Percentiles rank a stretch among this genome's conserved stretches.
phyloP scores from a whole-genome alignment of 768 basidiomycete species.

The Trametes punicea region DNA sequence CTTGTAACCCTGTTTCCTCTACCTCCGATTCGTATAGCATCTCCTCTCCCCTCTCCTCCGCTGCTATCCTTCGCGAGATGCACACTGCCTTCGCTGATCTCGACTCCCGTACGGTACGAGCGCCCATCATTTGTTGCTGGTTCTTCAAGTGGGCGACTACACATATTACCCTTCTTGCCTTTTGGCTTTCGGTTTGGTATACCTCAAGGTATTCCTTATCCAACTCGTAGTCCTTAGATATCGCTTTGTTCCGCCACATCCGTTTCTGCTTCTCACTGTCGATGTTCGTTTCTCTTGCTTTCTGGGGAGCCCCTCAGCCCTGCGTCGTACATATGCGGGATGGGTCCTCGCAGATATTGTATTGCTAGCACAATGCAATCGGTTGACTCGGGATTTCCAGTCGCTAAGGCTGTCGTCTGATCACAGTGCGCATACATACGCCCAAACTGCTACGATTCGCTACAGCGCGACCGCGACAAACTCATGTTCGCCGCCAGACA shows the following conservation, averaged over 20 bases:
- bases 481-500: conserved; percentile 8
- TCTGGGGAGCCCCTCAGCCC: neutral
- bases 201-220: neutral
- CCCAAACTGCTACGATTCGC: too few species aligned
- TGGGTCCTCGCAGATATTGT: conserved; percentile 18
- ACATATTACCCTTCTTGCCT: neutral
- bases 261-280: neutral
- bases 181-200: neutral
- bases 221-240: neutral
- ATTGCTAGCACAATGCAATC: conserved; percentile 23
- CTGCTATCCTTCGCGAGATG: neutral
- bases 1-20: conserved; percentile 12
- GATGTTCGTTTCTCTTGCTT: neutral
- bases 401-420: neutral
- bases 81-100: neutral
- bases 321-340: conserved; percentile 1
- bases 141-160: conserved; percentile 16
- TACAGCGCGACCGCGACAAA: conserved; percentile 5
- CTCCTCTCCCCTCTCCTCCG: neutral
- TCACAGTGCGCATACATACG: neutral
- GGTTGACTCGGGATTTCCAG: neutral
- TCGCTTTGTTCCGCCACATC: conserved; percentile 12
- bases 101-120: neutral
- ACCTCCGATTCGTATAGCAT: conserved; percentile 2
- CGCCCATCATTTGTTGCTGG: conserved; percentile 19